Conservation (phyloP, 169 alveolate species). For the Perkinsus chesapeaki region DNA sequence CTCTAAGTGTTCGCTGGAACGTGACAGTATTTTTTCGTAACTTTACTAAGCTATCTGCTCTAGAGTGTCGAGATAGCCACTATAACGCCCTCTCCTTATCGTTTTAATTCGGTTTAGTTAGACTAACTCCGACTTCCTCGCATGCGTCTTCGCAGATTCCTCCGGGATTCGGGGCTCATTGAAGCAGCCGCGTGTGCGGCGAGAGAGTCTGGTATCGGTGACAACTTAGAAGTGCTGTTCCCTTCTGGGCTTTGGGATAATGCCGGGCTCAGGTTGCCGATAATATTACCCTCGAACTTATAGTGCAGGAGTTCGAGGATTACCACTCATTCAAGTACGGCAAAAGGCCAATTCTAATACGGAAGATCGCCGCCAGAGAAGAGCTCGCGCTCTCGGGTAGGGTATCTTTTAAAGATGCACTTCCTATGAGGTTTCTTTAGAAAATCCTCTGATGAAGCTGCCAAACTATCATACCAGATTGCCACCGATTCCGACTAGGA, state of each 20-base stretch:
- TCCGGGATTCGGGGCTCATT: not conserved
- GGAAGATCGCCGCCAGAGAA: conserved; percentile 37
- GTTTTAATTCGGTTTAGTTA: too few species aligned
- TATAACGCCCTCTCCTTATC: too few species aligned
- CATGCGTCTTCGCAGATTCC: too few species aligned
- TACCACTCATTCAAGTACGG: conserved; percentile 60
- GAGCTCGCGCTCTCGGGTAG: conserved; percentile 8
- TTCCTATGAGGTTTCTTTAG: too few species aligned
- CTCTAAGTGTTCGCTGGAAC: too few species aligned
- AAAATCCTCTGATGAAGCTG: not conserved
- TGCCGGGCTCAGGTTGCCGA: conserved; percentile 65
- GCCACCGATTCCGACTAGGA: not conserved
- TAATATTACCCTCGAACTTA: conserved; percentile 63
- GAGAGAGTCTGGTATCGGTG: not conserved
- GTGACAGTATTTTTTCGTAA: too few species aligned
- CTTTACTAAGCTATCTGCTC: too few species aligned
- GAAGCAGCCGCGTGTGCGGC: not conserved
- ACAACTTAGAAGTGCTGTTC: not conserved
- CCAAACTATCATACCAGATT: not conserved
- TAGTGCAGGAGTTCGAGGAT: conserved; percentile 67
- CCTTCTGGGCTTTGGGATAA: not conserved
- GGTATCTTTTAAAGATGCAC: conserved; percentile 10
- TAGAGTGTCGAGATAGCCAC: too few species aligned
- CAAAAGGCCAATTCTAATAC: conserved; percentile 52
- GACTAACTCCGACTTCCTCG: too few species aligned